These are phyloP conservation scores for Diospyros lotus DNA, from an alignment of 148 eudicot species.

Conservation along the genomic window DNA sequence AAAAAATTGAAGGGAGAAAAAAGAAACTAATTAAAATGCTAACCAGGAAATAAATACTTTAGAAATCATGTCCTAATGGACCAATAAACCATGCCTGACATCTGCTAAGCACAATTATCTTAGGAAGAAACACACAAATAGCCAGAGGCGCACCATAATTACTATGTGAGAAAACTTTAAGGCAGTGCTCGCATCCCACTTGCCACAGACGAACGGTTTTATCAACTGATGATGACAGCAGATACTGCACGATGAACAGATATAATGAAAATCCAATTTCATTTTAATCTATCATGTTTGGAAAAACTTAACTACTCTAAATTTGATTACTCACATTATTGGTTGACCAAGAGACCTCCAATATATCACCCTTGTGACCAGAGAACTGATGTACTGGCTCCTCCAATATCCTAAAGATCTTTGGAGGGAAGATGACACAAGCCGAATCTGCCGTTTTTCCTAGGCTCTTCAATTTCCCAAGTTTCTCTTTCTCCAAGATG, in stretches of 20 bases:
- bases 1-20: slow-evolving; percentile 8
- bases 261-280: slow-evolving; percentile 8
- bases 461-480: slow-evolving; percentile 30
- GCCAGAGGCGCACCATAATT: slow-evolving; percentile 55
- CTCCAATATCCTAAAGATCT: slow-evolving; percentile 72
- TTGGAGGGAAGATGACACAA: slow-evolving; percentile 80
- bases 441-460: slow-evolving; percentile 65
- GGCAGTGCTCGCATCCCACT: slow-evolving; percentile 65
- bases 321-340: slow-evolving; percentile 38
- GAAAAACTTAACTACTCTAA: slow-evolving; percentile 7
- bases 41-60: not conserved
- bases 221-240: slow-evolving; percentile 82
- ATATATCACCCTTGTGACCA: slow-evolving; percentile 70
- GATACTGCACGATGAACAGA: slow-evolving; percentile 45
- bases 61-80: not conserved
- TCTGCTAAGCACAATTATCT: not conserved
- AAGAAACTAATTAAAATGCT: not conserved
- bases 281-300: not conserved
- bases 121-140: slow-evolving; percentile 3
- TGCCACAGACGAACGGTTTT: slow-evolving; percentile 88
- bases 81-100: not conserved
- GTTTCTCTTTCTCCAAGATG: slow-evolving; percentile 41
- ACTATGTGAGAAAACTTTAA: slow-evolving; percentile 67
- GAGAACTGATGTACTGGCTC: slow-evolving; percentile 66
- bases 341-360: slow-evolving; percentile 88